Percentiles rank a stretch among this genome's conserved stretches.
Evolutionary conservation across 768 basidiomycete species (phyloP).

Genomic region (Gloeostereum incarnatum): DNA sequence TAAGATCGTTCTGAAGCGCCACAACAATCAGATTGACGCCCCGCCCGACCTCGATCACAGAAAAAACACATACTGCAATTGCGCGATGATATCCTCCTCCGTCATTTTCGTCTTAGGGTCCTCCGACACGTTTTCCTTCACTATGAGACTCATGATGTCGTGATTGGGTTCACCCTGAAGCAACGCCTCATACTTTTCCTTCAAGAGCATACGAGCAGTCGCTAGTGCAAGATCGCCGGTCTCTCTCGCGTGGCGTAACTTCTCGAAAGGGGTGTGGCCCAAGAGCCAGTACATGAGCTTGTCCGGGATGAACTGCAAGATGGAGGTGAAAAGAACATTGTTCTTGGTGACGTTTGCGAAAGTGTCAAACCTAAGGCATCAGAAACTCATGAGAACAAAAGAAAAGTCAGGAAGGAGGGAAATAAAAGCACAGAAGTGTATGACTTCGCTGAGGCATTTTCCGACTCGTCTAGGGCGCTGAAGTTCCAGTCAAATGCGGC

Average conservation of each 20-base stretch:
- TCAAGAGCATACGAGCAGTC: slow-evolving; percentile 25
- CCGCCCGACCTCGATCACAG: no score
- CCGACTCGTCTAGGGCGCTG: slow-evolving; percentile 23
- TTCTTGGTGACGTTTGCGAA: slow-evolving; percentile 17
- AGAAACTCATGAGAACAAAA: background rate
- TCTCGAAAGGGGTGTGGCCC: slow-evolving; percentile 13
- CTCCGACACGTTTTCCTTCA: slow-evolving; percentile 46
- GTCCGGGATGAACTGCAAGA: background rate
- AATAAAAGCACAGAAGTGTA: slow-evolving; percentile 29
- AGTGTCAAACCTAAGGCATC: slow-evolving; percentile 11
- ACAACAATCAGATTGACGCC: background rate
- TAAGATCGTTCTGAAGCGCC: slow-evolving; percentile 24
- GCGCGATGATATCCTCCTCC: slow-evolving; percentile 38
- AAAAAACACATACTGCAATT: slow-evolving; percentile 22
- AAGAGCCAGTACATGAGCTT: slow-evolving; percentile 5
- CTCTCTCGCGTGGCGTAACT: slow-evolving; percentile 1
- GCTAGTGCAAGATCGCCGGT: background rate
- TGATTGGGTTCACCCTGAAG: background rate
- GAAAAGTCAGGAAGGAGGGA: background rate
- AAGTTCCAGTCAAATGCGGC: slow-evolving; percentile 33
- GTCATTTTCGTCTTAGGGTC: slow-evolving; percentile 30
- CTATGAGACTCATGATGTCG: slow-evolving; percentile 10
- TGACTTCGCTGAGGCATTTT: slow-evolving; percentile 26
- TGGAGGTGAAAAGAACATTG: slow-evolving; percentile 6
- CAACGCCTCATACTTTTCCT: slow-evolving; percentile 2